Evolutionary conservation across 805 yeast species (phyloP), one percentile per base, ranked within the genome.

Genomic region (Ogataea minuta): DNA sequence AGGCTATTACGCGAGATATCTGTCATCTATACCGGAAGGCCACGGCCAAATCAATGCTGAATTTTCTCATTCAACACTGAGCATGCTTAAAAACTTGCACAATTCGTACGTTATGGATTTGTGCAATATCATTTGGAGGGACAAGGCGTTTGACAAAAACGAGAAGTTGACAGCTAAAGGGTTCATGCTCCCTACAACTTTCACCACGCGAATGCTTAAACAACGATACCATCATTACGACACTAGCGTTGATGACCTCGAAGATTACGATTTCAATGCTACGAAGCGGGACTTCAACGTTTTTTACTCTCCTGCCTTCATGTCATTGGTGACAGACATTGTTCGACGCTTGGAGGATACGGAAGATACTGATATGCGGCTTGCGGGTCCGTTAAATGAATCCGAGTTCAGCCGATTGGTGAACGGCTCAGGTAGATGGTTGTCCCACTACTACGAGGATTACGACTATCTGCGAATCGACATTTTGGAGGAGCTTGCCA

Each of bases 101-200:
- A 77, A 77, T 41, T 59, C 76, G 0, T 74, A 70, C 42, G 71
- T 78, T 8, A 71, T 76, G 68, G 84, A 79, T 49, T 52, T 72
- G 6, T 66, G 80, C 44, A 79, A 79, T 41, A 60, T 72, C 10
- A 33, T 74, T 0, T 79, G 84, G 84, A 57, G 82, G 43, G 74
- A 77, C 45, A 68, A 64, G 48, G 74, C 79, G 1, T 70, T 77
- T 45, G 65, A 65, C 17, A 53, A 53, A n/a, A 67, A 50, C 9
- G 43, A 53, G 2, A 54, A 52, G 2, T 51, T 68, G 0, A 55
- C 63, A 6, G 63, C 63, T n/a, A 63, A 58, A 31, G 75, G 71
- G 4, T 63, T 74, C 52, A 54, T 60, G 39, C 54, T 67, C 24
- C 65, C 64, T 13, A 55, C 57, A 1, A 52, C 39, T n/a, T 71